A percentile compares a stretch with the other conserved stretches of the same genome.
Conservation (phyloP, 306 rosid genomes). For the Pterocarpus santalinus region DNA sequence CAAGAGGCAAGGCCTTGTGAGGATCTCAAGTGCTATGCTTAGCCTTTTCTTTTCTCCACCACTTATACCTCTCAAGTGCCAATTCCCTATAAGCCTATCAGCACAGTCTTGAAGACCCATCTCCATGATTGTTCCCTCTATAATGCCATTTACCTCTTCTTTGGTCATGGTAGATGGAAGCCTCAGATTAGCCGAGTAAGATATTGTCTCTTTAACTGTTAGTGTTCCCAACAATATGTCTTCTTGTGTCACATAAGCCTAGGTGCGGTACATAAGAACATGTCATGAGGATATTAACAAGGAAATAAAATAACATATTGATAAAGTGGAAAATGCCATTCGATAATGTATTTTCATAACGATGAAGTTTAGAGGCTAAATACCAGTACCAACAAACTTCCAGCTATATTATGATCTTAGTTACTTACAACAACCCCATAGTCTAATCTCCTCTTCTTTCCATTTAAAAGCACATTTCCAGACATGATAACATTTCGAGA, state of each 20-base stretch:
- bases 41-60: conserved; percentile 94
- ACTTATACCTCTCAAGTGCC: conserved; percentile 93
- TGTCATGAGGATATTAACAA: background rate
- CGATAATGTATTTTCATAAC: too few species aligned
- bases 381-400: background rate
- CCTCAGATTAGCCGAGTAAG: conserved; percentile 86
- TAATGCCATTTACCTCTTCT: conserved; percentile 66
- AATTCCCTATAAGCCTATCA: conserved; percentile 74
- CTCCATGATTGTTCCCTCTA: conserved; percentile 71
- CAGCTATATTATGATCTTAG: conserved; percentile 5
- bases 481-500: conserved; percentile 80
- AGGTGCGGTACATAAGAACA: background rate
- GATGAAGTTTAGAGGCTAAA: too few species aligned
- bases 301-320: background rate
- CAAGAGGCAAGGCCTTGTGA: conserved; percentile 81
- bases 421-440: conserved; percentile 77
- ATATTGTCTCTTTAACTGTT: conserved; percentile 83
- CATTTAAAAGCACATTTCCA: conserved; percentile 83
- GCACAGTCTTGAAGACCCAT: conserved; percentile 94
- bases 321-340: background rate
- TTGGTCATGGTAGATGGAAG: conserved; percentile 66
- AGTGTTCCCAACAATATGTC: conserved; percentile 85
- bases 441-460: conserved; percentile 71
- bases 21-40: conserved; percentile 92
- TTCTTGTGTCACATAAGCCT: conserved; percentile 98